Evolutionary conservation across 2,329 filamentous ascomycete genomes (phyloP), one percentile per base, ranked within the genome.

Genomic region (Epicoccum sorghinum): DNA sequence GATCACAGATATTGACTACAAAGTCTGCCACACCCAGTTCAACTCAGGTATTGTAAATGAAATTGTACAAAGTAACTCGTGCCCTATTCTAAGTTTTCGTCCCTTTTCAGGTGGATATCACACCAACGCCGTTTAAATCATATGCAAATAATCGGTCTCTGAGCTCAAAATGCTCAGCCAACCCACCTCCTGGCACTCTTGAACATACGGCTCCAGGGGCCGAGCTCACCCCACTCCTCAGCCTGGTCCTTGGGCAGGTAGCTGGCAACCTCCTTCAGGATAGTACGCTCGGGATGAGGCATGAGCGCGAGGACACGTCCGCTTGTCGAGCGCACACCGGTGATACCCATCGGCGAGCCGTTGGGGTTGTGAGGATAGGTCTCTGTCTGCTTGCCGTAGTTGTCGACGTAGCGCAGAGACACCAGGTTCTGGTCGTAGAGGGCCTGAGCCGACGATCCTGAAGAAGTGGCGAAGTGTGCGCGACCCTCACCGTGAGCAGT

Each of bases 401-500:
- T 97, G 77, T 98, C 90, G 3, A 96, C 86, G 69, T 96, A 99
- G 46, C 90, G 84, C 57, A 98, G 77, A 8, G 90, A 86, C 2
- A 93, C 87, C 23, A 93, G 83, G 23, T 89, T 88, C 42, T 86
- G 80, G 35, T 83, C 81, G 43, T 86, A 81, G 48, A 96, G 81
- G 2, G 72, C 61, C 48, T 79, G 59, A n/a, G 78, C 71, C 10
- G 75, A 57, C 13, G 72, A 69, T 13, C 81, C 79, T 9, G 61
- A 32, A 5, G 70, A 63, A 0, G 67, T 49, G 0, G 78, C 66
- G 67, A 82, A 82, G 30, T 73, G 73, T 12, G 93, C 95, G 29
- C 91, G 86, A 12, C 95, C 95, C 76, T 99, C 93, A 43, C 92
- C 93, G 77, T 98, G 93, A 0, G 92, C 92, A 13, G 93, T 90